Evolutionary conservation across 2,329 filamentous ascomycete genomes (phyloP).

Genomic region (Calonectria pteridis): DNA sequence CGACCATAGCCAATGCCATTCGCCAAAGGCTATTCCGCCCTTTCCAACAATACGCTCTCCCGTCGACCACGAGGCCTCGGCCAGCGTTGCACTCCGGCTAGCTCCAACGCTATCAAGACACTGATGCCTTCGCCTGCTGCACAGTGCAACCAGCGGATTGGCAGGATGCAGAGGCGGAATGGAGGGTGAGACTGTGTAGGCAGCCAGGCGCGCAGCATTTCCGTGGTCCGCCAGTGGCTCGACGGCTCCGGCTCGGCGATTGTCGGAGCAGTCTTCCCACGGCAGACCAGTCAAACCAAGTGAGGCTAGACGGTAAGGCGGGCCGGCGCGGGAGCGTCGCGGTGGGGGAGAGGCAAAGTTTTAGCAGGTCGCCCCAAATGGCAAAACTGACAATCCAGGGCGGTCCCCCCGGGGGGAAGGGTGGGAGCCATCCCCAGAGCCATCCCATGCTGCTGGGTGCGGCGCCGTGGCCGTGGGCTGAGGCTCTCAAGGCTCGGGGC

Average conservation of each 20-base stretch:
- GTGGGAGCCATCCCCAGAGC: background rate
- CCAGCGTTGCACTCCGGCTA: conserved; percentile 4
- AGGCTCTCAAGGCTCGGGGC: background rate
- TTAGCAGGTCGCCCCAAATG: background rate
- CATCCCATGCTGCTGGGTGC: background rate
- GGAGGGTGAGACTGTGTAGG: conserved; percentile 6
- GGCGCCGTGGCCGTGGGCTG: background rate
- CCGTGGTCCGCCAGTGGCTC: background rate
- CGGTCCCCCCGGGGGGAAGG: background rate
- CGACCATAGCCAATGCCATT: background rate
- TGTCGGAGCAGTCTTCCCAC: background rate
- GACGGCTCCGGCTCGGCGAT: background rate
- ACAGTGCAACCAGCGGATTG: background rate
- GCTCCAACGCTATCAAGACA: conserved; percentile 8
- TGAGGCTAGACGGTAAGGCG: conserved; percentile 4
- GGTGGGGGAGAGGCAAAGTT: background rate
- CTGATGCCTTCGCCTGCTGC: background rate
- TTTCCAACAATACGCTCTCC: background rate
- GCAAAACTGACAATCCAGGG: background rate
- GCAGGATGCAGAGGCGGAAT: background rate
- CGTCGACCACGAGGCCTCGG: background rate
- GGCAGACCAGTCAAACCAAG: background rate
- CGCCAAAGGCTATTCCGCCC: conserved; percentile 3
- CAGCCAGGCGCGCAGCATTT: background rate
- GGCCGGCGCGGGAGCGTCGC: conserved; percentile 4